Conservation (phyloP, 768 basidiomycete genomes). For the Pholiota conissans region DNA sequence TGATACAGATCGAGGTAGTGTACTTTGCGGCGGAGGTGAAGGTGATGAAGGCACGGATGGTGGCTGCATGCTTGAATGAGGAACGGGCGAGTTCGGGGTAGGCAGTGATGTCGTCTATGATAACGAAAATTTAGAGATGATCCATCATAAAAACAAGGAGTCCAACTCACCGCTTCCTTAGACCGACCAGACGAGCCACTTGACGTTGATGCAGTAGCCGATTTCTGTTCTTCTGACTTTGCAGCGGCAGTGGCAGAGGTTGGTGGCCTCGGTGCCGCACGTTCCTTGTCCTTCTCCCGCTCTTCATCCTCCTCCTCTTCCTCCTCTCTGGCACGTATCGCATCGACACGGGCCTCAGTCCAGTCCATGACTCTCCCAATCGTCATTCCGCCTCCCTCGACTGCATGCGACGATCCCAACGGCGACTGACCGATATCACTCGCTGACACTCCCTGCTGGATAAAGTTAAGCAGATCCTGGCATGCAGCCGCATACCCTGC, state of each 20-base stretch:
- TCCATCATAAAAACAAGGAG: not conserved
- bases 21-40: slow-evolving; percentile 28
- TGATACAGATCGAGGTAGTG: slow-evolving; percentile 18
- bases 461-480: slow-evolving; percentile 77
- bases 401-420: slow-evolving; percentile 42
- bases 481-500: slow-evolving; percentile 80
- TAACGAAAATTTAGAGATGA: slow-evolving; percentile 13
- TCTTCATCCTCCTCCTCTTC: slow-evolving; percentile 86
- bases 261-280: slow-evolving; percentile 27
- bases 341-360: slow-evolving; percentile 80
- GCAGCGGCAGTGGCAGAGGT: slow-evolving; percentile 11
- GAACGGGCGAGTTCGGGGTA: slow-evolving; percentile 28
- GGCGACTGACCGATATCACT: slow-evolving; percentile 42
- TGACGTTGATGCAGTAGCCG: slow-evolving; percentile 8
- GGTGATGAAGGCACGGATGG: slow-evolving; percentile 34
- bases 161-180: slow-evolving; percentile 32
- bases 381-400: slow-evolving; percentile 61
- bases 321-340: slow-evolving; percentile 70
- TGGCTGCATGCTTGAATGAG: slow-evolving; percentile 18
- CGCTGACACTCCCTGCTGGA: slow-evolving; percentile 79
- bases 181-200: slow-evolving; percentile 13
- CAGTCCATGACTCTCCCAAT: slow-evolving; percentile 84
- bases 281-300: slow-evolving; percentile 54
- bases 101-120: slow-evolving; percentile 26
- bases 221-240: slow-evolving; percentile 23